Conservation (phyloP, 169 alveolate species). For the Plasmodium reichenowi region DNA sequence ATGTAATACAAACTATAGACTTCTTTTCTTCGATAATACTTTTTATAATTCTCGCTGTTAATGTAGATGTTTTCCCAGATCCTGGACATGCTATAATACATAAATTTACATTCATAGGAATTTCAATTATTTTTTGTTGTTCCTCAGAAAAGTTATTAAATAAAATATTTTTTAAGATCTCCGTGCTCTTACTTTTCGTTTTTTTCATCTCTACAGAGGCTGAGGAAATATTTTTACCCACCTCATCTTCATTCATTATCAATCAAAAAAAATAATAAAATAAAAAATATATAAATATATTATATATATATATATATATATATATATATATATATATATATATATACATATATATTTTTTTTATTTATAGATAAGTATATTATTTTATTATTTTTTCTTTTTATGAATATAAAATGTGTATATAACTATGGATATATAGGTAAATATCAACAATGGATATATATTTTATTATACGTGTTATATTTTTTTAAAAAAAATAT, state of each 20-base stretch:
- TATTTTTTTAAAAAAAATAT: no score
- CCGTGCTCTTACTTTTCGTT: not conserved
- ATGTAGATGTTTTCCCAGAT: slow-evolving; percentile 87
- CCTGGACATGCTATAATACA: slow-evolving; percentile 90
- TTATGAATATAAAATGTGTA: no score
- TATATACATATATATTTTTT: no score
- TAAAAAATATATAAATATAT: no score
- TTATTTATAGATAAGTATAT: no score
- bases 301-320: no score
- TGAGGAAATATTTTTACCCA: not conserved
- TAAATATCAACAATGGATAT: no score
- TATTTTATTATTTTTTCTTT: no score
- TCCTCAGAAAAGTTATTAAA: slow-evolving; percentile 82
- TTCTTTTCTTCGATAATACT: slow-evolving; percentile 77
- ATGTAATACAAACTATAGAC: slow-evolving; percentile 80
- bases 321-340: no score
- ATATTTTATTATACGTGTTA: no score
- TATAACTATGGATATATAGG: no score
- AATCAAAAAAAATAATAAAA: no score
- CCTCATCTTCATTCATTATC: not conserved
- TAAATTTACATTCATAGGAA: slow-evolving; percentile 77
- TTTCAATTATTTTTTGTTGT: slow-evolving; percentile 82
- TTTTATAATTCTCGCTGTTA: slow-evolving; percentile 85
- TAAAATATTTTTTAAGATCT: slow-evolving; percentile 48
- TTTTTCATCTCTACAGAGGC: not conserved